Evolutionary conservation across 352 stramenopile species (phyloP).

Genomic region (Phytopythium ostracodes): DNA sequence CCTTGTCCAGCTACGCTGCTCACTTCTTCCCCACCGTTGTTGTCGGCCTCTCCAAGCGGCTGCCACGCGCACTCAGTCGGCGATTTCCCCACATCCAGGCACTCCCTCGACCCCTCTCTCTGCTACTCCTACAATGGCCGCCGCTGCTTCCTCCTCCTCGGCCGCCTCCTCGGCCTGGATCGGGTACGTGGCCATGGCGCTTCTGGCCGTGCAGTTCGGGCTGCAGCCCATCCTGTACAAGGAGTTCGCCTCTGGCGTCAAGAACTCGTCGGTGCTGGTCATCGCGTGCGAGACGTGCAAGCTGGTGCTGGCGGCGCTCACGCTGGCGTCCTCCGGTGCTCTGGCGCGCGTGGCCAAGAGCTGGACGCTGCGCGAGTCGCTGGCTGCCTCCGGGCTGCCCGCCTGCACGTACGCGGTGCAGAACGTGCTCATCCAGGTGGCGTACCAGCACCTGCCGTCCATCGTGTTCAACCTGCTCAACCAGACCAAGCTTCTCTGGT

Average conservation of each 20-base stretch:
- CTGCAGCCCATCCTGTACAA: constrained; percentile 84
- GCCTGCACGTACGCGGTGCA: constrained; percentile 85
- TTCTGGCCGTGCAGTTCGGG: constrained; percentile 78
- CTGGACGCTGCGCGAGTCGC: constrained; percentile 55
- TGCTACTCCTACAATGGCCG: neutral
- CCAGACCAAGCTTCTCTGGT: constrained; percentile 85
- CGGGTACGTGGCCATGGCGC: constrained; percentile 49
- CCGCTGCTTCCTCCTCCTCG: constrained; percentile 3
- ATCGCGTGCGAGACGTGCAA: constrained; percentile 76
- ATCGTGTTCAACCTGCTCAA: constrained; percentile 88
- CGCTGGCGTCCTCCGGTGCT: constrained; percentile 35
- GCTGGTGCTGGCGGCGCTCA: constrained; percentile 46
- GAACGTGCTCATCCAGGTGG: constrained; percentile 82
- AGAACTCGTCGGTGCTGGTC: constrained; percentile 62
- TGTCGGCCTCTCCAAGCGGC: neutral
- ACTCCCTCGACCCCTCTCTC: neutral
- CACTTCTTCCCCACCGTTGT: neutral
- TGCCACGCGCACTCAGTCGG: neutral
- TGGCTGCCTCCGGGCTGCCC: constrained; percentile 64
- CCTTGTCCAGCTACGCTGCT: neutral
- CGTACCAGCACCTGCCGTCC: constrained; percentile 78
- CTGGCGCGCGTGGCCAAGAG: constrained; percentile 32
- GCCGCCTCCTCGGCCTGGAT: constrained; percentile 21
- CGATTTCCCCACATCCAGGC: neutral
- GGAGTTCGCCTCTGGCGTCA: constrained; percentile 54